A percentile compares a stretch with the other conserved stretches of the same genome.
phyloP scores from a whole-genome alignment of 2,329 filamentous ascomycete genomes.

The Neonectria hederae region DNA sequence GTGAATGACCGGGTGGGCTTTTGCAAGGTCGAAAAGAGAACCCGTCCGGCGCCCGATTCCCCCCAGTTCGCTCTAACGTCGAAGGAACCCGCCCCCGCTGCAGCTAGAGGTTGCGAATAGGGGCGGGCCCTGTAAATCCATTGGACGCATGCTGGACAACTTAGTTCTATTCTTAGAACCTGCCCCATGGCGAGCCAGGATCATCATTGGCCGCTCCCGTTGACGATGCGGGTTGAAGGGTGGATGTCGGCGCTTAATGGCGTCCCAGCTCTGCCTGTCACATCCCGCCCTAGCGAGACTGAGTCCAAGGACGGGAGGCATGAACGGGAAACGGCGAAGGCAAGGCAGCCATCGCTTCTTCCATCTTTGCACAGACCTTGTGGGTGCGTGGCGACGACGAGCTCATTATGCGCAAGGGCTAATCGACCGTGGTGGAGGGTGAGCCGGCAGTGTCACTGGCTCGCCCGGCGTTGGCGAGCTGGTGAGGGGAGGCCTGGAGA shows the following conservation, averaged over 20 bases:
- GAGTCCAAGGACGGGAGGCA: conserved; percentile 2
- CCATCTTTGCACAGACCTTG: conserved; percentile 19
- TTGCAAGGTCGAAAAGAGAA: conserved; percentile 8
- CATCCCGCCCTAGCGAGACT: conserved; percentile 13
- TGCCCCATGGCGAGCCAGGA: conserved; percentile 11
- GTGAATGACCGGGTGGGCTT: conserved; percentile 4
- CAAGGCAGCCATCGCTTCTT: conserved; percentile 22
- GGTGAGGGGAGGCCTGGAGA: neutral
- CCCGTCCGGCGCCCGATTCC: conserved; percentile 1
- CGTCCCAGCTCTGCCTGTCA: conserved; percentile 24
- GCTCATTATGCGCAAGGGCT: conserved; percentile 28
- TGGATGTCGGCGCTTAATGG: conserved; percentile 43
- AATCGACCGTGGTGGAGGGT: conserved; percentile 28
- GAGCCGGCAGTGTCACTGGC: conserved; percentile 5
- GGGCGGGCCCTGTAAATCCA: conserved; percentile 16
- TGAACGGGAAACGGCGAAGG: conserved; percentile 14
- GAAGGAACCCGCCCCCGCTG: conserved; percentile 26
- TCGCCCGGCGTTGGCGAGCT: neutral
- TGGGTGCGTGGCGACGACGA: conserved; percentile 27
- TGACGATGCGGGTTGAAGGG: conserved; percentile 35
- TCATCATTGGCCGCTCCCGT: conserved; percentile 30
- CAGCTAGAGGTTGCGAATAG: conserved; percentile 30
- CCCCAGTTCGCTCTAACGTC: conserved; percentile 7
- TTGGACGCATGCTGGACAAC: conserved; percentile 27
- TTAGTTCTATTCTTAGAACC: conserved; percentile 41